Base-by-base conservation (phyloP, 805 yeast genomes). In the Diddensiella caesifluorescens region DNA sequence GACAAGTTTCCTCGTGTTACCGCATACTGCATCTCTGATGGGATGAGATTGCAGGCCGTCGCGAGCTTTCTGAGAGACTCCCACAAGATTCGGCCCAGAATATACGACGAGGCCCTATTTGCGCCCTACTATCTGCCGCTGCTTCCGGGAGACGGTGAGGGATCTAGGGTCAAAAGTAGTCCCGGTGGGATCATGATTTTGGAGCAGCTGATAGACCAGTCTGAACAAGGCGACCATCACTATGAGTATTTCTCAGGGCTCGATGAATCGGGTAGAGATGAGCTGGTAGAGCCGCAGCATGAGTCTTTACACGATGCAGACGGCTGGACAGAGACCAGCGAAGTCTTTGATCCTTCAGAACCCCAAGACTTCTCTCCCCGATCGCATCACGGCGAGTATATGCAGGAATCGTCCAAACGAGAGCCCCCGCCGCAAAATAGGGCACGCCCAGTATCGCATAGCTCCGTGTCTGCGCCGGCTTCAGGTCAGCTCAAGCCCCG, bases 31-130 rank as follows among this genome's bases (percentile, higher is more conserved):
- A 81, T 89, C 4, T 80, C 95, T 13, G 97, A 87, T 44, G 85
- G 83, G 23, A 80, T 87, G 55, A 73, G 84, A 53, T 62, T 92
- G 40, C 69, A 70, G 23, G 66, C 74, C 4, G 76, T 87, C 2
- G 71, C 82, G 1, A 69, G 71, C 34, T 90, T 86, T 52, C 64
- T 92, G 22, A 67, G 73, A 29, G 67, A 73, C 5, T 70, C 79
- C 33, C 98, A 90, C 62, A 80, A 81, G 53, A 95, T 89, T 1
- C 75, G 84, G 4, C 95, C 96, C 1, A 68, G 97, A 47, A 59
- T 83, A 22, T 90, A 90, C 54, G 96, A 90, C 62, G 97, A 90
- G 53, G 95, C 87, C n/a, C 64, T 92, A 19, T 90, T 89, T 56
- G 90, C 84, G 5, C 95, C 95, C 0, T 90, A 89, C 55, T 74